Evolutionary conservation across 805 yeast genomes (phyloP), one percentile per base, ranked within the genome.

Genomic region (Metschnikowia peoriensis): DNA sequence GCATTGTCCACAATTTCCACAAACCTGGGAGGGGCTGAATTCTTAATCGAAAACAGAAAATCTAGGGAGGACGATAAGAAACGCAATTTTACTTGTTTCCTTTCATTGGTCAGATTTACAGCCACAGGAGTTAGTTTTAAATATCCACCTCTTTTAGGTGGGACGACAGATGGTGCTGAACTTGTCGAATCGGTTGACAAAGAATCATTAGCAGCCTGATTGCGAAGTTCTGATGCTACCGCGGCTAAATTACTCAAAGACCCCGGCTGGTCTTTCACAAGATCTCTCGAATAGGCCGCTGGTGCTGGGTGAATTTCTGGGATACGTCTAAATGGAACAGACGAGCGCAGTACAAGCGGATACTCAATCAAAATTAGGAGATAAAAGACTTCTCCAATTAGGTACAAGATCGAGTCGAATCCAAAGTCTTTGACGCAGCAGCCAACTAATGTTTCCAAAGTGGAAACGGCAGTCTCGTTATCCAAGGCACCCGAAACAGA

Each of bases 1-100:
- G 89, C 90, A 64, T 90, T 91, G 51, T 87, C 88, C 11, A 90
- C 61, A n/a, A 92, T 69, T 67, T 92, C 98, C 29, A 78, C 62
- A 39, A 85, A 71, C 0, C 94, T 85, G 2, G 98, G 98, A 7
- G 96, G 86, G 0, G 96, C 86, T 43, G 86, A 81, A 56, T 83
- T 81, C 44, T 76, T 67, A 5, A 83, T 76, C 12, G 88, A 82
- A 66, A 79, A 92, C 3, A 82, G 78, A 62, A 92, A 86, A 43
- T 84, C 80, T 49, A 91, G 78, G 28, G 72, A 73, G 37, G 80
- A 78, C 7, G 79, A 72, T 12, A 81, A 76, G 62, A 81, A 88
- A 52, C 73, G 76, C 27, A 88, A 68, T 6, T 70, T 52, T 2
- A 75, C 79, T 22, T 59, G 50, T 17, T 42, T 50, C 29, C 38